Evolutionary conservation across 352 stramenopile genomes (phyloP), one percentile per base, ranked within the genome.

Genomic region (Pythium utonaiense): DNA sequence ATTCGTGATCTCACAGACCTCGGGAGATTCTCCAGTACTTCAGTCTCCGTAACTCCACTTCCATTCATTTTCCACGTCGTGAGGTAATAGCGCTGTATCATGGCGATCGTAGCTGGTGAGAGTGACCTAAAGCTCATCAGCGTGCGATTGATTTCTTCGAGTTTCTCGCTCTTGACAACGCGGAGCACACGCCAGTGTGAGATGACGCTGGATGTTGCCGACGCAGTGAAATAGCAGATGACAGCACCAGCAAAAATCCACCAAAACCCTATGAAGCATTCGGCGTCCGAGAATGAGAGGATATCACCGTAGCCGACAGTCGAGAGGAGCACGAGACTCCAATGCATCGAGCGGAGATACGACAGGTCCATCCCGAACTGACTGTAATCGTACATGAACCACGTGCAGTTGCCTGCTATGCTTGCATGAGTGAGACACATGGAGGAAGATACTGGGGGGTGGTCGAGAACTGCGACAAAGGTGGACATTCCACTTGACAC

Each of bases 1-100:
- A 88, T 57, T 0, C n/a, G n/a, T n/a, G n/a, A n/a, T n/a, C n/a
- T n/a, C n/a, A n/a, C n/a, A 16, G 80, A 82, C 1, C 71, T 67
- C 5, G 81, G 81, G 0, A 91, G 49, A 45, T 87, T 73, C 0
- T 31, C 28, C 6, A 84, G 55, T 0, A 91, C 48, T 27, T 88
- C 81, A 33, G 76, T 54, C 25, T 88, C 77, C 0, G 70, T 57
- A 21, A 83, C 58, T 0, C 72, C 74, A 19, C 78, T 88, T 14
- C 81, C 78, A 25, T 88, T 91, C 25, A 88, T 52, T 33, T 83
- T 80, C 81, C 81, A 91, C 61, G 86, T 91, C 17, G 77, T 82
- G 52, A 81, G 67, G 53, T 87, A 91, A 44, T 86, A 89, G 17
- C 67, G 77, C 3, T 78, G 77, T 9, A 91, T 57, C 40, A 70